These are phyloP conservation scores for Juncus inflexus DNA, from an alignment of 176 grass and related monocot species.

Conservation along the genomic window DNA sequence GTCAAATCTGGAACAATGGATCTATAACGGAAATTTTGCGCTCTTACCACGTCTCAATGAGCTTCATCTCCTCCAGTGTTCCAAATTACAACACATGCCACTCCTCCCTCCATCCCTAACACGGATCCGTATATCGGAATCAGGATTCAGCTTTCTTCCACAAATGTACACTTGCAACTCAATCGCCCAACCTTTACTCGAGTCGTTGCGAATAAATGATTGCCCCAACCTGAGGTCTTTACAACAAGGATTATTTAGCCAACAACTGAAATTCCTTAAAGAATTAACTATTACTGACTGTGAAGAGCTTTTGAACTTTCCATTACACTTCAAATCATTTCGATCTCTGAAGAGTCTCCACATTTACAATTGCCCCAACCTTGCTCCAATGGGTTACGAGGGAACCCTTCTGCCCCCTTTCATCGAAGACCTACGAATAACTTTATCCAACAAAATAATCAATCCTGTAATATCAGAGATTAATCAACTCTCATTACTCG, in stretches of 20 bases:
- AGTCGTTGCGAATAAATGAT: constrained; percentile 43
- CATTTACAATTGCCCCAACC: constrained; percentile 46
- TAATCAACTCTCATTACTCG: constrained; percentile 32
- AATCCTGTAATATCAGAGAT: constrained; percentile 45
- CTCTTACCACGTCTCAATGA: constrained; percentile 50
- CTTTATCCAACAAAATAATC: constrained; percentile 44
- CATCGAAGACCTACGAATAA: constrained; percentile 59
- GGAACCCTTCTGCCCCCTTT: constrained; percentile 25
- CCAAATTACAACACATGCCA: constrained; percentile 37
- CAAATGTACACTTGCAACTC: constrained; percentile 26
- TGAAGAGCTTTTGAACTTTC: constrained; percentile 39
- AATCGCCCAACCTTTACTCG: constrained; percentile 27
- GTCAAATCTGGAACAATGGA: constrained; percentile 44
- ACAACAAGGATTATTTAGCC: constrained; percentile 40
- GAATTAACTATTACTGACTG: constrained; percentile 47
- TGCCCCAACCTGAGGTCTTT: constrained; percentile 58
- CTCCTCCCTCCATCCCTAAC: constrained; percentile 39
- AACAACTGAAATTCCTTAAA: constrained; percentile 37
- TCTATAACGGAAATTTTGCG: constrained; percentile 25
- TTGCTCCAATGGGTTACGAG: constrained; percentile 29
- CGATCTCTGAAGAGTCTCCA: constrained; percentile 47
- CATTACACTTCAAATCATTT: constrained; percentile 39
- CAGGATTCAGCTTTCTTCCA: constrained; percentile 47
- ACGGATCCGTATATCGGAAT: constrained; percentile 56
- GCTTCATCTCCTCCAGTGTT: constrained; percentile 44